Evolutionary conservation across 192 early-diverging fungal species (phyloP).

Genomic region (Coemansia sp.): DNA sequence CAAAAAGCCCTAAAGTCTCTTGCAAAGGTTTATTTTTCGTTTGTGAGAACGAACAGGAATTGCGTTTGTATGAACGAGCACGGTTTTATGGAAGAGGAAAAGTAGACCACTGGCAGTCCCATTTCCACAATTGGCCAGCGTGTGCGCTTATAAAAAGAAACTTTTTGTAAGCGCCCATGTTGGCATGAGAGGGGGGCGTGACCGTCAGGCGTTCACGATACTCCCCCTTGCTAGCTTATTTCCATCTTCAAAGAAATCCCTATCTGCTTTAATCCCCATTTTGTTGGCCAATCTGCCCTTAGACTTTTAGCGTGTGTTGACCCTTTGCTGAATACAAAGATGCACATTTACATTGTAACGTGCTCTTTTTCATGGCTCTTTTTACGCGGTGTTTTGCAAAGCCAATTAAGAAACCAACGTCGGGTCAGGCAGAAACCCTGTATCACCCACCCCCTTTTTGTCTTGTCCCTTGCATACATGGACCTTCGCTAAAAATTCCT

Average conservation of each 20-base stretch:
- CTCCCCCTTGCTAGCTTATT: neutral
- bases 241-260: constrained; percentile 2
- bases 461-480: constrained; percentile 6
- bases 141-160: neutral
- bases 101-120: neutral
- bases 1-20: neutral
- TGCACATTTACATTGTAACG: neutral
- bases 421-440: neutral
- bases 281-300: neutral
- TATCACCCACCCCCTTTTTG: neutral
- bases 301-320: constrained; percentile 6
- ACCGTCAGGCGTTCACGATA: neutral
- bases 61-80: neutral
- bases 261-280: neutral
- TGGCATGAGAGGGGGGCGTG: neutral
- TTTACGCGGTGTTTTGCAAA: neutral
- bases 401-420: neutral
- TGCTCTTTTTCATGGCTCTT: neutral
- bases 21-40: neutral
- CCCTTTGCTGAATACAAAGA: constrained; percentile 10
- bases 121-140: neutral
- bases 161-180: neutral
- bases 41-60: neutral
- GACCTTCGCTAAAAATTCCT: neutral
- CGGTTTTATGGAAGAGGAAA: neutral